Conservation (phyloP, 2,329 filamentous ascomycete species). For the Claviceps digitariae region DNA sequence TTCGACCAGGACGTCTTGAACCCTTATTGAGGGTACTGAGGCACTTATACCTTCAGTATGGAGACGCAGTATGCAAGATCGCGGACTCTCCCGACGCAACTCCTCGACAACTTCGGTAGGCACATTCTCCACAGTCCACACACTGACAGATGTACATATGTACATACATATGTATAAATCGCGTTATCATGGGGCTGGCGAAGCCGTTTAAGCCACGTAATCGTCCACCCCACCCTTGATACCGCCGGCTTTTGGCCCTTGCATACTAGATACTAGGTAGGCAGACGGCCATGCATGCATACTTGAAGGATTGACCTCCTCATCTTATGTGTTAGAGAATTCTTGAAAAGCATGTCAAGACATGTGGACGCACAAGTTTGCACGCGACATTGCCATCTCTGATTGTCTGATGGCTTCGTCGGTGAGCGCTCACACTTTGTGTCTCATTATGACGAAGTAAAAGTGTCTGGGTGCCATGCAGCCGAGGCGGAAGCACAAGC, state of each 20-base stretch:
- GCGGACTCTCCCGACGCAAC: conserved; percentile 1
- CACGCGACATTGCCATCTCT: no score
- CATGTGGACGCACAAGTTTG: no score
- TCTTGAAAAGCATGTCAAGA: neutral
- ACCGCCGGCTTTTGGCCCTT: neutral
- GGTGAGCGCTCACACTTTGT: no score
- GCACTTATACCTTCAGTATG: neutral
- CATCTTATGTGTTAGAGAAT: neutral
- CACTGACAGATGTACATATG: neutral
- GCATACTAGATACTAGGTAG: no score
- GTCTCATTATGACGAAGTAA: no score
- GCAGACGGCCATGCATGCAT: no score
- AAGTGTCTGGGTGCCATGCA: neutral
- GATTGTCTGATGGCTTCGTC: no score
- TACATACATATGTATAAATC: neutral
- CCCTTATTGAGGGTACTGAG: neutral
- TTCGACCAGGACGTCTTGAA: neutral
- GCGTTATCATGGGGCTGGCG: neutral
- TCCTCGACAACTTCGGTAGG: neutral
- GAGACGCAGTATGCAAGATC: neutral
- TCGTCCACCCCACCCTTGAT: neutral
- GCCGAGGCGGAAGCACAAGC: neutral
- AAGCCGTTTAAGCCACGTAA: neutral
- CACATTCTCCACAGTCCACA: no score
- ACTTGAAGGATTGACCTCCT: no score